Evolutionary conservation across 2,329 filamentous ascomycete genomes (phyloP).

Genomic region (Orbilia oligospora): DNA sequence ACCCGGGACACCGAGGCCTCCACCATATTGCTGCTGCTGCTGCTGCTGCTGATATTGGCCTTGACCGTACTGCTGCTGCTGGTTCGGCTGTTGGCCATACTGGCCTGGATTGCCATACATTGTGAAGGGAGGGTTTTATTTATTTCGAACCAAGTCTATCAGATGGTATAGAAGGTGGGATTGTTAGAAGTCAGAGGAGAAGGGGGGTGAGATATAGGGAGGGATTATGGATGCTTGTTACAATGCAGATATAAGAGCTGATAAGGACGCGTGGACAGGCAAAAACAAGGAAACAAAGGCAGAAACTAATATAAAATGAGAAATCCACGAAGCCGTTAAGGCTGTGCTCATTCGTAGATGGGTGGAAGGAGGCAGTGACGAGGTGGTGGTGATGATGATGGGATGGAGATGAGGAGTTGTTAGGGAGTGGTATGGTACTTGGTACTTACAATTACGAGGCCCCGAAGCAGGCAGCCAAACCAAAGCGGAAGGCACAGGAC

Average conservation of each 20-base stretch:
- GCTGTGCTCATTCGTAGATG: slow-evolving; percentile 28
- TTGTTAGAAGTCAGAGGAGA: slow-evolving; percentile 10
- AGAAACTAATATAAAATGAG: background rate
- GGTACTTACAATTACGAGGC: slow-evolving; percentile 37
- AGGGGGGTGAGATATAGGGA: slow-evolving; percentile 12
- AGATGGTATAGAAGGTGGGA: slow-evolving; percentile 1
- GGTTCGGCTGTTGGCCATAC: slow-evolving; percentile 57
- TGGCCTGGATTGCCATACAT: slow-evolving; percentile 61
- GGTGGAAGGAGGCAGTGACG: slow-evolving; percentile 18
- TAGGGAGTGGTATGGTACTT: slow-evolving; percentile 24
- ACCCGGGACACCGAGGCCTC: slow-evolving; percentile 65
- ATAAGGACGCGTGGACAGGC: slow-evolving; percentile 46
- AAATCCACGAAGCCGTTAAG: slow-evolving; percentile 42
- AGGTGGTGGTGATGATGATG: background rate
- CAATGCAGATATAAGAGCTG: slow-evolving; percentile 53
- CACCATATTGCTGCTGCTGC: slow-evolving; percentile 67
- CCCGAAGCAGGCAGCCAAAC: slow-evolving; percentile 39
- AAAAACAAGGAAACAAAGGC: slow-evolving; percentile 22
- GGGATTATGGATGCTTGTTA: slow-evolving; percentile 25
- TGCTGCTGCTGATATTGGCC: slow-evolving; percentile 63
- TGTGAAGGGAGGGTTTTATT: background rate
- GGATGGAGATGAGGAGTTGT: slow-evolving; percentile 29
- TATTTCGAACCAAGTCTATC: background rate
- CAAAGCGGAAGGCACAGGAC: slow-evolving; percentile 33
- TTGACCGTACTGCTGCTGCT: slow-evolving; percentile 60